Evolutionary conservation across 2,329 filamentous ascomycete species (phyloP).

Genomic region (Cytospora chrysosperma): DNA sequence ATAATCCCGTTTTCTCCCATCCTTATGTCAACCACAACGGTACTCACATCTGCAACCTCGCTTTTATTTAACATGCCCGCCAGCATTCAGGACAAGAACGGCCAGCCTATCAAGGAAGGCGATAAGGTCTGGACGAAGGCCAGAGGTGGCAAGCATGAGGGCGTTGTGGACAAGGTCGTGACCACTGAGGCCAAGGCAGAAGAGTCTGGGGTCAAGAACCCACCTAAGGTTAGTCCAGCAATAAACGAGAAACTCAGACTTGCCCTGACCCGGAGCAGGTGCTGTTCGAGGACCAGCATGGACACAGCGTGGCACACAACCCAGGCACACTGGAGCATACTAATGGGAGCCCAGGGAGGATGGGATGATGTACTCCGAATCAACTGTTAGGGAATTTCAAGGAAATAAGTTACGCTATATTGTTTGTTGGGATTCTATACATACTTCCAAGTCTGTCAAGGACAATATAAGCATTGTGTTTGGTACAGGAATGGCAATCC

Average conservation of each 20-base stretch:
- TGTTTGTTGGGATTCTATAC: no score
- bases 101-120: constrained; percentile 38
- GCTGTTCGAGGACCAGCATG: constrained; percentile 40
- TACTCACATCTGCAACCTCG: background rate
- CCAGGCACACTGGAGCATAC: constrained; percentile 35
- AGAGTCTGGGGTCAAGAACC: background rate
- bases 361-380: no score
- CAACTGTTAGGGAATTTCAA: background rate
- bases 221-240: background rate
- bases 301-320: constrained; percentile 40
- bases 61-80: background rate
- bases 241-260: constrained; percentile 29
- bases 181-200: constrained; percentile 35
- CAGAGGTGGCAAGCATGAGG: constrained; percentile 40
- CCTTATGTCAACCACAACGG: no score
- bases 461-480: no score
- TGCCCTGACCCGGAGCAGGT: constrained; percentile 29
- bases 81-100: constrained; percentile 36
- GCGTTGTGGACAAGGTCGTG: constrained; percentile 40
- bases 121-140: constrained; percentile 41
- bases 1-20: background rate
- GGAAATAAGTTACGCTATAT: background rate
- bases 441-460: no score
- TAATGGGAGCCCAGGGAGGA: background rate
- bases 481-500: no score